These are phyloP conservation scores for Purpureocillium lavendulum DNA, from an alignment of 2,329 filamentous ascomycete species.

Conservation along the genomic window DNA sequence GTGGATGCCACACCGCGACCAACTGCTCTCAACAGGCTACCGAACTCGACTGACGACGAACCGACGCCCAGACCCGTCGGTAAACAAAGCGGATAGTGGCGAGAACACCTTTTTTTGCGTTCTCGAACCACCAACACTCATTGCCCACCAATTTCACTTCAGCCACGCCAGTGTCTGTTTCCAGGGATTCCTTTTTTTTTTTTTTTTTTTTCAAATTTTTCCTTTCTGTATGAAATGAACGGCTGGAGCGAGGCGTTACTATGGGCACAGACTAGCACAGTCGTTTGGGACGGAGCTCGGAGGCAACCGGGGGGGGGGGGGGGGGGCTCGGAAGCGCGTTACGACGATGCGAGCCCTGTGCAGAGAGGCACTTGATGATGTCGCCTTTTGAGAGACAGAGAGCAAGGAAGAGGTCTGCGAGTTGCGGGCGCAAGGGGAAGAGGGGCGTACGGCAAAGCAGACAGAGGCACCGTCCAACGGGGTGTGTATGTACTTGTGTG, in stretches of 20 bases:
- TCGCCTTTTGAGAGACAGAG: no score
- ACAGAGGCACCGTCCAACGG: neutral
- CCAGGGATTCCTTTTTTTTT: slow-evolving; percentile 2
- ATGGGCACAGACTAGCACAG: slow-evolving; percentile 1
- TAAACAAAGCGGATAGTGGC: neutral
- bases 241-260: slow-evolving; percentile 14
- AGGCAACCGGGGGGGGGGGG: neutral
- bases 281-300: neutral
- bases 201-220: slow-evolving; percentile 2
- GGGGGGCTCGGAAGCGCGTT: neutral
- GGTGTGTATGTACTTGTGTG: slow-evolving; percentile 1
- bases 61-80: neutral
- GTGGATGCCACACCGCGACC: slow-evolving; percentile 38
- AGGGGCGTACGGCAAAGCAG: neutral
- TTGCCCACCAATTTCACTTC: no score
- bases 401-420: no score
- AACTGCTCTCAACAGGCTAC: slow-evolving; percentile 5
- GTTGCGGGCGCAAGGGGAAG: no score
- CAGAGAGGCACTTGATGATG: no score
- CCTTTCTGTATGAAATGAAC: slow-evolving; percentile 10
- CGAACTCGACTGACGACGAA: slow-evolving; percentile 1
- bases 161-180: no score
- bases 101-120: neutral
- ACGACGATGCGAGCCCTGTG: no score
- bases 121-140: no score